Evolutionary conservation across 768 basidiomycete genomes (phyloP).

Genomic region (Phylloporus arenicola): DNA sequence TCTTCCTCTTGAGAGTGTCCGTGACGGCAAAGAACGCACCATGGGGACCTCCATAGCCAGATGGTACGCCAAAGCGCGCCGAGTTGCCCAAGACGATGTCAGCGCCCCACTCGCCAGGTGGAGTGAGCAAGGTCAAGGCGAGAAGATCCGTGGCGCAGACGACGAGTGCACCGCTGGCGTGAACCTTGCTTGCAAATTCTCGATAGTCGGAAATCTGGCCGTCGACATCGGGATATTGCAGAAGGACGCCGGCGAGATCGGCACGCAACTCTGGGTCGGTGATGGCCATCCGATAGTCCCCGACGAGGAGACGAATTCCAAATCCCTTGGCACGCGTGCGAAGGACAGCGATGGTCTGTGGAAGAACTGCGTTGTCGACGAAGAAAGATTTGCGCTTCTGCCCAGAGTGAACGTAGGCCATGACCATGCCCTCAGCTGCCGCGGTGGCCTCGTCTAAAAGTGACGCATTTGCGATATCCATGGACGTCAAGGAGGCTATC

Average conservation of each 20-base stretch:
- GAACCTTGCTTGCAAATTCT: constrained; percentile 59
- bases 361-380: constrained; percentile 76
- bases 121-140: constrained; percentile 86
- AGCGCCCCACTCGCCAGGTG: constrained; percentile 98
- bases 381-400: constrained; percentile 80
- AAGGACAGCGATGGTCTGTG: constrained; percentile 88
- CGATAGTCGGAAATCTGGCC: constrained; percentile 75
- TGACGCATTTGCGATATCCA: constrained; percentile 95
- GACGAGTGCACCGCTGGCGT: constrained; percentile 73
- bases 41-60: constrained; percentile 97
- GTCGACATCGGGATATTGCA: constrained; percentile 93
- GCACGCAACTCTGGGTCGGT: constrained; percentile 48
- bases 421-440: constrained; percentile 94
- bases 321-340: constrained; percentile 90
- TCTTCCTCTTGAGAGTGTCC: constrained; percentile 89
- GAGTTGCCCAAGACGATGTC: constrained; percentile 95
- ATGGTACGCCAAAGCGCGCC: constrained; percentile 93
- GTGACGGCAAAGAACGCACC: constrained; percentile 96
- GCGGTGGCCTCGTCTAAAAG: constrained; percentile 94
- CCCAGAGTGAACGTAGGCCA: constrained; percentile 67
- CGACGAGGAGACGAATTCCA: constrained; percentile 75
- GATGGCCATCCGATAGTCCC: constrained; percentile 48
- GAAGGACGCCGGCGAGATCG: constrained; percentile 78
- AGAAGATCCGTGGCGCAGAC: constrained; percentile 89
- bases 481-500: constrained; percentile 87